Conservation (phyloP, 768 basidiomycete species). For the Suillus cothurnatus region DNA sequence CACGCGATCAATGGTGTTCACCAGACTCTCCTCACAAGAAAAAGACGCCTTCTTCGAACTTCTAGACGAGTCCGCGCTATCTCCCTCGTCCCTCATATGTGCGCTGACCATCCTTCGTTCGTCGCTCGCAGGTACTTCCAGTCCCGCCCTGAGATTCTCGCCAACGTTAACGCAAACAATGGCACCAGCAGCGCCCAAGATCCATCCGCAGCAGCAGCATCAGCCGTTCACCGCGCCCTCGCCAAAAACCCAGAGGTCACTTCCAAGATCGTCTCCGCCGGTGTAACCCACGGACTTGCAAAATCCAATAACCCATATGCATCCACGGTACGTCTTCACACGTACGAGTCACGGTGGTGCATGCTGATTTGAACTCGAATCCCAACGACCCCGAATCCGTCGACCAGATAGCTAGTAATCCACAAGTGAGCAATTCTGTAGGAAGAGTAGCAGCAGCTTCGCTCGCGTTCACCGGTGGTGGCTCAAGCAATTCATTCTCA, state of each 20-base stretch:
- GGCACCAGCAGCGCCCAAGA: slow-evolving; percentile 10
- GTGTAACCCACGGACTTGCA: slow-evolving; percentile 38
- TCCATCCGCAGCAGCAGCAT: slow-evolving; percentile 34
- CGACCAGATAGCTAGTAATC: slow-evolving; percentile 36
- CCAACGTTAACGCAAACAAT: slow-evolving; percentile 12
- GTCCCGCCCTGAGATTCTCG: slow-evolving; percentile 67
- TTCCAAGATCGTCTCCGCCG: slow-evolving; percentile 42
- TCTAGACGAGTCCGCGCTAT: slow-evolving; percentile 65
- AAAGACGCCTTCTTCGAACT: slow-evolving; percentile 83
- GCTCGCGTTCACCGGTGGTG: slow-evolving; percentile 38
- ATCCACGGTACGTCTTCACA: slow-evolving; percentile 38
- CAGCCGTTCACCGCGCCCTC: slow-evolving; percentile 49
- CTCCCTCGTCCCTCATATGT: background rate
- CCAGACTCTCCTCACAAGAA: slow-evolving; percentile 64
- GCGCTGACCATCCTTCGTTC: background rate
- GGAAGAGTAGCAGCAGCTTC: slow-evolving; percentile 64
- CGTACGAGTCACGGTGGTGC: background rate
- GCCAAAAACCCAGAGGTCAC: slow-evolving; percentile 45
- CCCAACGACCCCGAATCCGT: slow-evolving; percentile 1
- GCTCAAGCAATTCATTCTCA: background rate
- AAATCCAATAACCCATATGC: slow-evolving; percentile 39
- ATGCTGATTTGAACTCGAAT: slow-evolving; percentile 1
- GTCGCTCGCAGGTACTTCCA: slow-evolving; percentile 62
- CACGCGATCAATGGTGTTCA: slow-evolving; percentile 71
- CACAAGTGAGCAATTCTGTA: slow-evolving; percentile 43